phyloP scores from a whole-genome alignment of 257 asterid genomes.

The Solanum lycopersicoides region DNA sequence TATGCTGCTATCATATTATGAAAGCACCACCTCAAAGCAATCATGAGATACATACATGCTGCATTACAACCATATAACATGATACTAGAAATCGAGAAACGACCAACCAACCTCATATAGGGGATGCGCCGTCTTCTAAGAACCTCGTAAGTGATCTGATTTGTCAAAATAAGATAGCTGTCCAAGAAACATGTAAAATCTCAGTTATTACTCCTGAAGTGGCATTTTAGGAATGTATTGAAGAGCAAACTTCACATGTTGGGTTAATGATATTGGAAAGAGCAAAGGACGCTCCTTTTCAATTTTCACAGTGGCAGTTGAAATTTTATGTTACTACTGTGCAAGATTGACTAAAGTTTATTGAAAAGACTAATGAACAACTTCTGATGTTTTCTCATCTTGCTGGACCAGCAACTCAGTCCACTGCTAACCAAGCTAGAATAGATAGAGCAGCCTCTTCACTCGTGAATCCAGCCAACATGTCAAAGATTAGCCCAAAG shows the following conservation, averaged over 20 bases:
- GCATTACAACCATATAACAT: not conserved
- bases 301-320: not conserved
- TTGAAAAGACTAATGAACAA: not conserved
- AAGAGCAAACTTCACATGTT: not conserved
- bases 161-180: conserved; percentile 90
- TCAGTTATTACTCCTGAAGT: not conserved
- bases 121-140: conserved; percentile 74
- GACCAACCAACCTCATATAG: conserved; percentile 85
- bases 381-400: not conserved
- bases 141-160: conserved; percentile 90
- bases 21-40: not conserved
- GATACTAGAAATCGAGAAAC: not conserved
- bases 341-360: not conserved
- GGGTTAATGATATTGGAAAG: not conserved
- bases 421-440: not conserved
- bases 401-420: not conserved
- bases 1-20: not conserved
- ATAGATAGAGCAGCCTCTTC: not conserved
- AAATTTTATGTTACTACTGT: not conserved
- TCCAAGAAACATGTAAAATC: not conserved
- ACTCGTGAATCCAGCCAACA: not conserved
- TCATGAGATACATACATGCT: not conserved
- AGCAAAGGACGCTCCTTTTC: not conserved
- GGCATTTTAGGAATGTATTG: not conserved
- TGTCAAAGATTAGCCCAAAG: not conserved